phyloP scores from a whole-genome alignment of 2,329 filamentous ascomycete species.

The Calonectria pauciramosa region DNA sequence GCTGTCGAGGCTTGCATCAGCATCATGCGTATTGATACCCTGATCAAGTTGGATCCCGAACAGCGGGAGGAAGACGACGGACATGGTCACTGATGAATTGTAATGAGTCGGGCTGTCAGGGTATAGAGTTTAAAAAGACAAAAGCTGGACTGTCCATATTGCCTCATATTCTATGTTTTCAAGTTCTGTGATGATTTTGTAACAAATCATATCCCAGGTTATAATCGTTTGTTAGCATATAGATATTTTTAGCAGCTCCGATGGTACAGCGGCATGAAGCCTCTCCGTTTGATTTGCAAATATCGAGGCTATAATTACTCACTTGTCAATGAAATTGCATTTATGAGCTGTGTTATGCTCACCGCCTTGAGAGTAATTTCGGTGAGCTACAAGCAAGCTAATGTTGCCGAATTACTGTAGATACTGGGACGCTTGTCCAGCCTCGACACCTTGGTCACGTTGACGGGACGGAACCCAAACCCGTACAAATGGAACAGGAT shows the following conservation, averaged over 20 bases:
- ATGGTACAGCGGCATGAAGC: background rate
- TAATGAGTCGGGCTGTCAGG: slow-evolving; percentile 44
- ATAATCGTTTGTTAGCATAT: background rate
- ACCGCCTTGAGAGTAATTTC: background rate
- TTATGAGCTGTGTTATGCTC: background rate
- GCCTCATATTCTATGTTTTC: slow-evolving; percentile 17
- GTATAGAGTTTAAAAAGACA: slow-evolving; percentile 45
- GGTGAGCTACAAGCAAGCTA: background rate
- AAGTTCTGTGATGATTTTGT: slow-evolving; percentile 5
- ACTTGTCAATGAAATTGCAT: background rate
- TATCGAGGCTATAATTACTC: background rate
- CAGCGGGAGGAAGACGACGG: slow-evolving; percentile 81
- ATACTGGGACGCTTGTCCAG: background rate
- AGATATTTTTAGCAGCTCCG: background rate
- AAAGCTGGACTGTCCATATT: slow-evolving; percentile 44
- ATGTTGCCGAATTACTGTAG: background rate
- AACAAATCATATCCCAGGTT: slow-evolving; percentile 7
- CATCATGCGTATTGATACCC: slow-evolving; percentile 99
- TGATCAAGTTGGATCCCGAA: slow-evolving; percentile 98
- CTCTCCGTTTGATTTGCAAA: background rate
- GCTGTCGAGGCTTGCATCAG: slow-evolving; percentile 98
- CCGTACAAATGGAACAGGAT: slow-evolving; percentile 31
- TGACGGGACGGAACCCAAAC: background rate
- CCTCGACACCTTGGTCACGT: background rate
- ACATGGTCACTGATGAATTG: slow-evolving; percentile 77